Conservation (phyloP, 495 filamentous ascomycete genomes). For the Penicillium cataractarum region DNA sequence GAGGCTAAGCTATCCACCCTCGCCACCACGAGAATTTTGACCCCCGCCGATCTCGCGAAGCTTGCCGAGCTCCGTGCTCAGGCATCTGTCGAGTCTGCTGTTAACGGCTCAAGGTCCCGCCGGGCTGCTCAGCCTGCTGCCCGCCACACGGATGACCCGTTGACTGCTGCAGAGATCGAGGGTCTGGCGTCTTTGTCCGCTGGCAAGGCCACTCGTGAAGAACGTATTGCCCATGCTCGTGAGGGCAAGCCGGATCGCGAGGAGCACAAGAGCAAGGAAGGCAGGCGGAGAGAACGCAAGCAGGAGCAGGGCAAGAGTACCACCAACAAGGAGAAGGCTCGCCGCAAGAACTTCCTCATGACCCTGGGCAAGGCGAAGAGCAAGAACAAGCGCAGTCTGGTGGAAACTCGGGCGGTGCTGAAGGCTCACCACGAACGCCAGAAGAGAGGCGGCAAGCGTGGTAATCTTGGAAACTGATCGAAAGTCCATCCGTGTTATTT, state of each 20-base stretch:
- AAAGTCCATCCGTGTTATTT: background rate
- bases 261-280: constrained; percentile 80
- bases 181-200: constrained; percentile 66
- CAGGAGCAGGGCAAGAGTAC: constrained; percentile 86
- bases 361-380: constrained; percentile 89
- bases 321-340: constrained; percentile 96
- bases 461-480: constrained; percentile 56
- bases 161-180: constrained; percentile 88
- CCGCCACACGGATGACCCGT: constrained; percentile 76
- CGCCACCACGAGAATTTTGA: constrained; percentile 86
- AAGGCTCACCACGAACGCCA: constrained; percentile 79
- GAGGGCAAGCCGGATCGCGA: constrained; percentile 73
- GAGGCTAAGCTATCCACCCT: constrained; percentile 61
- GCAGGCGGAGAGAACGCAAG: constrained; percentile 81
- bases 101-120: constrained; percentile 50
- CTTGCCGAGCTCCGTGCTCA: constrained; percentile 81
- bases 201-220: constrained; percentile 76
- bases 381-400: constrained; percentile 91
- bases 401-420: constrained; percentile 75
- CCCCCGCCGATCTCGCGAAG: constrained; percentile 89
- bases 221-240: constrained; percentile 75
- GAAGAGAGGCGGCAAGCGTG: constrained; percentile 82
- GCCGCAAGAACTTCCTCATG: constrained; percentile 98
- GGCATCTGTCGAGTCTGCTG: constrained; percentile 66
- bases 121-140: constrained; percentile 43